phyloP scores from a whole-genome alignment of 2,329 filamentous ascomycete genomes.

The Rhynchosporium agropyri region DNA sequence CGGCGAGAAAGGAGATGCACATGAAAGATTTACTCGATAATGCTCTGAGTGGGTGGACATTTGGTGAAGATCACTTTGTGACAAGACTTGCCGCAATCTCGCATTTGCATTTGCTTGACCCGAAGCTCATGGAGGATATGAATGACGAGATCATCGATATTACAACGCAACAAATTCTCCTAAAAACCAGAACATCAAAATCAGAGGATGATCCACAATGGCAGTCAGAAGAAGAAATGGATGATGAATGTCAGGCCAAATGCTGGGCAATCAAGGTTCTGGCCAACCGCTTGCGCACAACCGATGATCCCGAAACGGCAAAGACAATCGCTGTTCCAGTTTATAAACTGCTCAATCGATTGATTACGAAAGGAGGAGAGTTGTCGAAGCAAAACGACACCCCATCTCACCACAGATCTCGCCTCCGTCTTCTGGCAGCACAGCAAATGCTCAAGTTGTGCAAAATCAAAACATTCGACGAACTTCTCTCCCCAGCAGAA shows the following conservation, averaged over 20 bases:
- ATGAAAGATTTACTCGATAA: slow-evolving; percentile 81
- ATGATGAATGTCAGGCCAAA: slow-evolving; percentile 84
- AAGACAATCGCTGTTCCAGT: slow-evolving; percentile 67
- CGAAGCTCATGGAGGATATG: slow-evolving; percentile 71
- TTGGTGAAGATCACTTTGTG: slow-evolving; percentile 74
- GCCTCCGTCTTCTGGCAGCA: slow-evolving; percentile 80
- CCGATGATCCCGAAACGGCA: slow-evolving; percentile 52
- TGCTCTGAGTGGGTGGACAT: slow-evolving; percentile 73
- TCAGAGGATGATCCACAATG: slow-evolving; percentile 62
- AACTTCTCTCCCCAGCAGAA: slow-evolving; percentile 68
- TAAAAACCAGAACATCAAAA: slow-evolving; percentile 67
- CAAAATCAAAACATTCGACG: slow-evolving; percentile 73
- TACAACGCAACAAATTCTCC: slow-evolving; percentile 72
- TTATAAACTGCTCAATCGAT: slow-evolving; percentile 75
- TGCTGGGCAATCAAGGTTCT: slow-evolving; percentile 81
- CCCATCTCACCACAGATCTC: slow-evolving; percentile 74
- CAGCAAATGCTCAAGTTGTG: slow-evolving; percentile 84
- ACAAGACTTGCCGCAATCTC: slow-evolving; percentile 71
- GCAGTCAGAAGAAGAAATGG: slow-evolving; percentile 67
- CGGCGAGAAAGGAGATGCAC: slow-evolving; percentile 79
- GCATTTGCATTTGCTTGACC: slow-evolving; percentile 75
- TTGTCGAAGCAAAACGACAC: slow-evolving; percentile 75
- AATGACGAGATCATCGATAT: slow-evolving; percentile 80
- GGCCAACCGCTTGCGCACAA: slow-evolving; percentile 77
- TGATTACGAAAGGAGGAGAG: slow-evolving; percentile 78